Evolutionary conservation across 2,329 filamentous ascomycete species (phyloP), one percentile per base, ranked within the genome.

Genomic region (Clarireedia paspali): DNA sequence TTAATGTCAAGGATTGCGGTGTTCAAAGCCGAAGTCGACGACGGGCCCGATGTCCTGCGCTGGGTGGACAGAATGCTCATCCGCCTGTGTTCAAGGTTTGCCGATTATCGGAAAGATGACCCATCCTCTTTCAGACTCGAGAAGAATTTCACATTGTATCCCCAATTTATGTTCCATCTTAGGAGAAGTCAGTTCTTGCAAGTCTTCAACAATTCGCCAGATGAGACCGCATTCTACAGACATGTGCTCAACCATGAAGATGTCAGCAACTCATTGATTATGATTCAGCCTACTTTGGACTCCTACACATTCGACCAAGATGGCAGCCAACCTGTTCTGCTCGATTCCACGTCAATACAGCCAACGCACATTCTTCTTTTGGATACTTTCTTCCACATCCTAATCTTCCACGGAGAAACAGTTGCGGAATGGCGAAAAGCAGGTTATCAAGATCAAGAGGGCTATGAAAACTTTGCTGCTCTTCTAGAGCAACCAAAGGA

Each of bases 1-100:
- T 82, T 99, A 46, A 99, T 99, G 94, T 95, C 92, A n/a, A 83
- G 94, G 62, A 99, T 99, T 71, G 94, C 94, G 7, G 94, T 97
- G 49, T 99, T 96, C 79, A 99, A 97, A 76, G 91, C 94, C 1
- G 94, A 99, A 70, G 91, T 97, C 26, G 94, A 99, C 65, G 94
- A 99, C 69, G 94, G 94, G 0, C 94, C 94, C n/a, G 94, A 99
- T 72, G 92, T 99, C 26, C 80, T 99, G 55, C 84, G 94, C 69
- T 99, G 94, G 94, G 94, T 99, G 24, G 94, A 99, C 69, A 84
- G 94, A 63, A 99, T 99, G 94, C 83, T 99, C 58, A 99, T 99
- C 70, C 82, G 94, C 53, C 79, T 99, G 26, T 99, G 94, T 77
- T 95, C 92, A 44, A 84, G 92, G 64, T 99, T 99, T 70, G 94